Evolutionary conservation across 768 basidiomycete species (phyloP), one percentile per base, ranked within the genome.

Genomic region (Collybia sordida): DNA sequence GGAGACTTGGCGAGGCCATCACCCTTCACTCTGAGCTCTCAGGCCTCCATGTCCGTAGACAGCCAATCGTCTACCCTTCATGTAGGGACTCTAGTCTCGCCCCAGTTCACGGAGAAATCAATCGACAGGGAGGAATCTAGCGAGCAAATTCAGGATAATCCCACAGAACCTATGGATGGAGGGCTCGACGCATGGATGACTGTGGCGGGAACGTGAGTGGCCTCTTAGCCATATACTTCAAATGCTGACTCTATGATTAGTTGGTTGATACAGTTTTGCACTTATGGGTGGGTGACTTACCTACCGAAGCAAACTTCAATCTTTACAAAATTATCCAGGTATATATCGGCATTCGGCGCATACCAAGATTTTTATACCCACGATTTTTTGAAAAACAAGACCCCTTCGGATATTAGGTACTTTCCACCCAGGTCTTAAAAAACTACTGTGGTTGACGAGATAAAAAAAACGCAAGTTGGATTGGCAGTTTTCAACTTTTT

Each of bases 351-450:
- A 3, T 75, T 74, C 54, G 77, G 76, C 2, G 69, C 73, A n/a
- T 75, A 73, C 51, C 72, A 78, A 63, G 79, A 79, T 45, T 72
- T 75, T 21, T 73, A 80, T 41, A 72, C 72, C 1, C 64, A 71
- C 31, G 59, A 64, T 6, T 74, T 72, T 49, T 54, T 79, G 47
- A 59, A 54, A 12, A 62, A 67, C 37, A 66, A 60, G 23, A 68
- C 68, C 6, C 70, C 76, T n/a, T 76, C 73, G n/a, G 70, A 74
- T 28, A 73, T 78, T 37, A 74, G 73, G 71, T 73, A 55, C 50
- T 58, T 49, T 11, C 5, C 31, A 4, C 31, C 31, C 11, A 12
- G 11, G 31, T 31, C 11, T 31, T 31, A 25, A 45, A 4, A 25
- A 24, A 37, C 18, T 36, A 28, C 18, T 25, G 18, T 46, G 27